Evolutionary conservation across 371 early-diverging fungal species (phyloP).

Genomic region (Smittium culicis): DNA sequence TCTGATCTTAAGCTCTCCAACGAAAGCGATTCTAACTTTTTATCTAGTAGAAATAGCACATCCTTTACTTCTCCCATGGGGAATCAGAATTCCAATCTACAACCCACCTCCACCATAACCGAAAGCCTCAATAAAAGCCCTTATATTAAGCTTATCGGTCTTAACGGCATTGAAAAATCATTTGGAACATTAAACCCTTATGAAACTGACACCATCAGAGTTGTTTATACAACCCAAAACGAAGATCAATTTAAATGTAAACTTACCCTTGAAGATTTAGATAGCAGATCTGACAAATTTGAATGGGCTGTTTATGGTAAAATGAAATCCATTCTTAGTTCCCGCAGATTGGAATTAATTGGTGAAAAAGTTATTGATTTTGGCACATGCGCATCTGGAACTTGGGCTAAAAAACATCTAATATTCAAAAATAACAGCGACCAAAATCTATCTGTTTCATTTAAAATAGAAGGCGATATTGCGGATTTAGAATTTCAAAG

Average conservation of each 20-base stretch:
- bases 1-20: conserved; percentile 57
- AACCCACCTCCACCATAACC: background rate
- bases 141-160: conserved; percentile 15
- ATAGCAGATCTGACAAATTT: conserved; percentile 69
- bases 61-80: conserved; percentile 26
- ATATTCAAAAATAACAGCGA: conserved; percentile 74
- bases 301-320: conserved; percentile 72
- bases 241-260: conserved; percentile 82
- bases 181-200: conserved; percentile 20
- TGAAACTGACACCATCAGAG: conserved; percentile 52
- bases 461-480: conserved; percentile 49
- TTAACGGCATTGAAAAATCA: conserved; percentile 11
- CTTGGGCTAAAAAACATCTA: conserved; percentile 62
- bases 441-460: conserved; percentile 56
- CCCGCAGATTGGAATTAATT: conserved; percentile 47
- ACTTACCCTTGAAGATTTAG: conserved; percentile 75
- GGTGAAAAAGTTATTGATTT: conserved; percentile 74
- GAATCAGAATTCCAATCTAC: conserved; percentile 10
- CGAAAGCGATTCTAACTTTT: conserved; percentile 39
- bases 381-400: conserved; percentile 82
- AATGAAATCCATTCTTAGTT: conserved; percentile 60
- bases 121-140: conserved; percentile 13
- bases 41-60: no score
- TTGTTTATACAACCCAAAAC: conserved; percentile 73
- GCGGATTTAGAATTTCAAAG: conserved; percentile 6